phyloP scores from a whole-genome alignment of 495 filamentous ascomycete species.

The Penicillium bialowiezense region DNA sequence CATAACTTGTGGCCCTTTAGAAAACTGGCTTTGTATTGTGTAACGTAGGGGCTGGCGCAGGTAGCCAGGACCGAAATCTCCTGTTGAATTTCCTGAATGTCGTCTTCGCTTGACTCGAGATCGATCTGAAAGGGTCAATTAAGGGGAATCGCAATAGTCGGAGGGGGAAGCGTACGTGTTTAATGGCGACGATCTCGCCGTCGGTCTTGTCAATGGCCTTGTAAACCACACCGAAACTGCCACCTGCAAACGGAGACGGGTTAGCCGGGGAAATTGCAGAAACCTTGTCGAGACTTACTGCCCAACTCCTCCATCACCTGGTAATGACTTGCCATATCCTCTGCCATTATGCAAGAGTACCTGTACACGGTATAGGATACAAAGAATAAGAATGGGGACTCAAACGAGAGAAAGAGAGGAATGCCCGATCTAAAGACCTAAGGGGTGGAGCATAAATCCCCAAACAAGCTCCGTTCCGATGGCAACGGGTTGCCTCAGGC shows the following conservation, averaged over 20 bases:
- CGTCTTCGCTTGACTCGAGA: conserved; percentile 95
- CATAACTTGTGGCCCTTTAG: conserved; percentile 92
- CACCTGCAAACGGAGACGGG: conserved; percentile 54
- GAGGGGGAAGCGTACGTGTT: conserved; percentile 61
- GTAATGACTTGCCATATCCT: conserved; percentile 75
- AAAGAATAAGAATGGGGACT: neutral
- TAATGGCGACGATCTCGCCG: conserved; percentile 87
- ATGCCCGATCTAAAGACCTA: conserved; percentile 8
- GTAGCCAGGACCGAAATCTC: conserved; percentile 95
- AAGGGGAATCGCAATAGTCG: conserved; percentile 10
- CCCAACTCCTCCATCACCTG: conserved; percentile 91
- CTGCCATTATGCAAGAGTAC: conserved; percentile 37
- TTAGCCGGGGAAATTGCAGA: conserved; percentile 3
- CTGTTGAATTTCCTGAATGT: conserved; percentile 96
- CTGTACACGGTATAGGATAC: no score
- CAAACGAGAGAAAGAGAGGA: conserved; percentile 8
- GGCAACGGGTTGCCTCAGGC: conserved; percentile 36
- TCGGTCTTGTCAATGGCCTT: conserved; percentile 86
- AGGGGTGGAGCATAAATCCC: conserved; percentile 30
- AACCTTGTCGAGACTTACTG: conserved; percentile 54
- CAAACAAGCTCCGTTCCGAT: conserved; percentile 39
- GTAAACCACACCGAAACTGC: conserved; percentile 95
- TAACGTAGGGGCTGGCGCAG: conserved; percentile 89
- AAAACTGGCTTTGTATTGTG: conserved; percentile 94
- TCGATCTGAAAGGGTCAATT: conserved; percentile 71